Conservation (phyloP, 2,329 filamentous ascomycete genomes). For the Aspergillus fischeri region DNA sequence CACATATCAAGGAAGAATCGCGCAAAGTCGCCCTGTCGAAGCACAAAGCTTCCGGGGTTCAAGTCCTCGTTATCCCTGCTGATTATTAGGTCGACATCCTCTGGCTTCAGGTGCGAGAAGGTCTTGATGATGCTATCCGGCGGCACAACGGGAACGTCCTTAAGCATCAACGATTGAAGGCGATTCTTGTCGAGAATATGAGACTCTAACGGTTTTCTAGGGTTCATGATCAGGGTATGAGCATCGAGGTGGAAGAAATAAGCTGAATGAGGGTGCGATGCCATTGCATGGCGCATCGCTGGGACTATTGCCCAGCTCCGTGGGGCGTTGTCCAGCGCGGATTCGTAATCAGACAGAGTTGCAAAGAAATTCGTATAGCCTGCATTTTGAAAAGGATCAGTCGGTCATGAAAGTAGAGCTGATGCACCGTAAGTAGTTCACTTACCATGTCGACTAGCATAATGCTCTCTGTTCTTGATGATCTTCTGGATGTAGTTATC, state of each 20-base stretch:
- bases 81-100: slow-evolving; percentile 75
- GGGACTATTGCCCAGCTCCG: slow-evolving; percentile 64
- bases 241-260: slow-evolving; percentile 87
- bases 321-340: slow-evolving; percentile 39
- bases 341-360: slow-evolving; percentile 66
- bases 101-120: slow-evolving; percentile 72
- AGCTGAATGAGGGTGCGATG: slow-evolving; percentile 68
- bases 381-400: slow-evolving; percentile 32
- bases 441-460: slow-evolving; percentile 82
- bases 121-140: slow-evolving; percentile 97
- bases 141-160: slow-evolving; percentile 80
- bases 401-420: background rate
- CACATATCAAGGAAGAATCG: slow-evolving; percentile 91
- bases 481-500: slow-evolving; percentile 67
- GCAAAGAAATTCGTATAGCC: slow-evolving; percentile 85
- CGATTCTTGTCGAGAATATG: slow-evolving; percentile 64
- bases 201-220: slow-evolving; percentile 62
- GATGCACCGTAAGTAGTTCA: background rate
- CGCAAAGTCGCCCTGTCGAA: slow-evolving; percentile 83
- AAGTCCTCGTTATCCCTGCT: slow-evolving; percentile 82
- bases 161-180: slow-evolving; percentile 76
- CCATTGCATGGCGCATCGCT: slow-evolving; percentile 83
- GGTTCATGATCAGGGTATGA: slow-evolving; percentile 85
- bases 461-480: slow-evolving; percentile 75
- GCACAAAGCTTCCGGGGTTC: slow-evolving; percentile 69